Percentiles rank a stretch among this genome's conserved stretches.
Conservation (phyloP, 768 basidiomycete genomes). For the Phanerochaete sordida region DNA sequence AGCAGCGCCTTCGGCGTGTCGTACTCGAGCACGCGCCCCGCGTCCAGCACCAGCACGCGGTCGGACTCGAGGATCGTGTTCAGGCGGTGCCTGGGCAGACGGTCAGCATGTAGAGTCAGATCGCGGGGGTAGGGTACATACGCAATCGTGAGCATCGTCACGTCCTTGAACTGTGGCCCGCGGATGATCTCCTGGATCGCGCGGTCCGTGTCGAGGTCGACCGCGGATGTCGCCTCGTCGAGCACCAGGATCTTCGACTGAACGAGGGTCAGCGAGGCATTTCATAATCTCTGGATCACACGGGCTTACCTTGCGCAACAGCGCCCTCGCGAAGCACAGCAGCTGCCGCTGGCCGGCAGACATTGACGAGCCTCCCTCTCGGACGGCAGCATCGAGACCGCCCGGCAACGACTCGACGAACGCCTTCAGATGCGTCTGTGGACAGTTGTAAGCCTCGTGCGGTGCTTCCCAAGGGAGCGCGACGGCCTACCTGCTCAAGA, state of each 20-base stretch:
- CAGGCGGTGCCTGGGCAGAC: slow-evolving; percentile 57
- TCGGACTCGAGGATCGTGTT: slow-evolving; percentile 85
- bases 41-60: slow-evolving; percentile 76
- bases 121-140: slow-evolving; percentile 33
- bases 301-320: slow-evolving; percentile 62
- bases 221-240: slow-evolving; percentile 93
- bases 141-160: slow-evolving; percentile 88
- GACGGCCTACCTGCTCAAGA: slow-evolving; percentile 54
- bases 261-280: neutral
- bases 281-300: neutral
- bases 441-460: neutral
- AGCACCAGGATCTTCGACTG: slow-evolving; percentile 85
- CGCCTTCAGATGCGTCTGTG: slow-evolving; percentile 61
- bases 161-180: slow-evolving; percentile 70
- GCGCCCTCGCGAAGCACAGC: slow-evolving; percentile 83
- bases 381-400: slow-evolving; percentile 67
- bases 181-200: slow-evolving; percentile 87
- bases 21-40: slow-evolving; percentile 81
- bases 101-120: neutral
- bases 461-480: neutral
- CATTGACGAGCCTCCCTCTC: slow-evolving; percentile 79
- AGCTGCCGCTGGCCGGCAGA: slow-evolving; percentile 86
- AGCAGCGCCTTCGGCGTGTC: slow-evolving; percentile 68
- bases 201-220: slow-evolving; percentile 86
- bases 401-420: slow-evolving; percentile 65